These are phyloP conservation scores for Letharia lupina DNA, from an alignment of 495 filamentous ascomycete genomes.

Conservation along the genomic window DNA sequence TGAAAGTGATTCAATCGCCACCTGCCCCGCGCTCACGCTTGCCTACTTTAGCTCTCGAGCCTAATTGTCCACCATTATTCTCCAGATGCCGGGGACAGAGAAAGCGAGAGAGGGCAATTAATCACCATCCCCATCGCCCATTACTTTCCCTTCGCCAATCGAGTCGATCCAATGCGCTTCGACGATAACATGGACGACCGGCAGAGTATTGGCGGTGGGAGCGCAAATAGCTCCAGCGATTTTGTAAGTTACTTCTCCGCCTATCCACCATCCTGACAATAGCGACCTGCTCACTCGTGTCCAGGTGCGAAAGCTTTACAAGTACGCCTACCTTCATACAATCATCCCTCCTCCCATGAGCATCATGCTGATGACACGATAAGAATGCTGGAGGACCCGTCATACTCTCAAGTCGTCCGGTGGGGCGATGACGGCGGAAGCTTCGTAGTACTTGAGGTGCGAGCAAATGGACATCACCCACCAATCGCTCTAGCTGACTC, in stretches of 20 bases:
- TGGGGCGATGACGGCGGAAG: slow-evolving; percentile 94
- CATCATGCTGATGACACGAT: slow-evolving; percentile 26
- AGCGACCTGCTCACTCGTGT: slow-evolving; percentile 27
- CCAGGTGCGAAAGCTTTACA: slow-evolving; percentile 97
- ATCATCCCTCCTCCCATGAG: slow-evolving; percentile 4
- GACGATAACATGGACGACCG: slow-evolving; percentile 42
- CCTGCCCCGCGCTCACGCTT: slow-evolving; percentile 4
- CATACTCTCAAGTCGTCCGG: slow-evolving; percentile 84
- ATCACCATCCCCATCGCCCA: slow-evolving; percentile 10
- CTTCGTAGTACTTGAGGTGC: slow-evolving; percentile 95
- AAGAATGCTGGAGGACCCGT: slow-evolving; percentile 96
- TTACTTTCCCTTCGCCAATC: slow-evolving; percentile 5
- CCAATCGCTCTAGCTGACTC: slow-evolving; percentile 1
- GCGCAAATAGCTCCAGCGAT: slow-evolving; percentile 66
- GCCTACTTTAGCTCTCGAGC: slow-evolving; percentile 6
- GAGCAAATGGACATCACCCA: slow-evolving; percentile 13
- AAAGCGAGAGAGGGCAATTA: background rate
- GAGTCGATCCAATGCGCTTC: slow-evolving; percentile 18
- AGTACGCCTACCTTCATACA: slow-evolving; percentile 48
- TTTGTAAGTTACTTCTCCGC: slow-evolving; percentile 51
- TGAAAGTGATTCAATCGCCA: background rate
- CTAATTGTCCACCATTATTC: slow-evolving; percentile 4
- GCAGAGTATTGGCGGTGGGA: slow-evolving; percentile 37
- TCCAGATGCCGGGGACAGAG: background rate
- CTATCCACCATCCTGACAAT: slow-evolving; percentile 8